Conservation (phyloP, 1,284 basidiomycete genomes). For the Naganishia sp. region DNA sequence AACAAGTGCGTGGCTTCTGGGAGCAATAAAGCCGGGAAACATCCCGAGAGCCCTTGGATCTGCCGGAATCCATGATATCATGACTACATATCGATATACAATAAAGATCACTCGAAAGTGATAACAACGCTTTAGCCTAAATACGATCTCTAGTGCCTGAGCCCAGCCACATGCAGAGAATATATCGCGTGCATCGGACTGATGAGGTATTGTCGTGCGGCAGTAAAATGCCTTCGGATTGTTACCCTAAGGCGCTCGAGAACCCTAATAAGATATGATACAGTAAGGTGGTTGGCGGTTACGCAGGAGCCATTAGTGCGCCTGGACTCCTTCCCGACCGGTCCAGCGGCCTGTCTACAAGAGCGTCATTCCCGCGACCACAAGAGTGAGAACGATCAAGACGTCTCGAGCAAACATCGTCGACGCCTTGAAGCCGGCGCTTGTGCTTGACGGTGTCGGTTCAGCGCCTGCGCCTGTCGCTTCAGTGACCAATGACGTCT, state of each 20-base stretch:
- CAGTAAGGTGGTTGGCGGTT: slow-evolving; percentile 11
- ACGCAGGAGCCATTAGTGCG: background rate
- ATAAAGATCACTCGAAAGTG: slow-evolving; percentile 2
- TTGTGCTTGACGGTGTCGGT: slow-evolving; percentile 3
- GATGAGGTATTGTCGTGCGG: too few species aligned
- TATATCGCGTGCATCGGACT: too few species aligned
- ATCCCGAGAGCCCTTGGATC: too few species aligned
- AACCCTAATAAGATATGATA: slow-evolving; percentile 7
- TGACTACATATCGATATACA: slow-evolving; percentile 10
- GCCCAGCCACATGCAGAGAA: too few species aligned
- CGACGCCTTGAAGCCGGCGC: background rate
- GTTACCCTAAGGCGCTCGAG: background rate
- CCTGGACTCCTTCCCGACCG: background rate
- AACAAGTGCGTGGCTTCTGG: too few species aligned
- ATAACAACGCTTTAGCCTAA: background rate
- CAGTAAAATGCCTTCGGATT: background rate
- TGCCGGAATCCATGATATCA: too few species aligned
- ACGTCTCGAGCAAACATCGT: background rate
- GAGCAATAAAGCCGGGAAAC: too few species aligned
- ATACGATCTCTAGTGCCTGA: background rate
- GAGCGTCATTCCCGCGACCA: background rate
- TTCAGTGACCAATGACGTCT: background rate
- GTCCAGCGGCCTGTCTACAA: background rate
- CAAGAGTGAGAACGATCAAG: background rate
- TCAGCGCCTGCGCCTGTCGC: background rate